Base-by-base conservation (phyloP, 495 filamentous ascomycete species). In the Penicillium atrosanguineum region DNA sequence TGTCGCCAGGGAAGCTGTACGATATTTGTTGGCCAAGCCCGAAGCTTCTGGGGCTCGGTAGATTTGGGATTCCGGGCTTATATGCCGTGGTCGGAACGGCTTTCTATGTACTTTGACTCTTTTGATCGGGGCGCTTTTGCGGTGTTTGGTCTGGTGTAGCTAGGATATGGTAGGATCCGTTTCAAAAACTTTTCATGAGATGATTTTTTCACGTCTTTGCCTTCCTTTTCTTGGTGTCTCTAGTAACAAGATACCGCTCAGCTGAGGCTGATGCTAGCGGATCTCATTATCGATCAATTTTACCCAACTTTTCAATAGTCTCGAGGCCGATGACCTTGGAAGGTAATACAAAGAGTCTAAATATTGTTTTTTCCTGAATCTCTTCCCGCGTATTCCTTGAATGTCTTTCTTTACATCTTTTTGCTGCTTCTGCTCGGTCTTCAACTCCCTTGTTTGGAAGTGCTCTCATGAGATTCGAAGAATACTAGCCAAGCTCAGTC, bases 11-110 rank as follows among this genome's bases (percentile, higher is more conserved):
- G 75, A 79, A 50, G 75, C 75, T 15, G 74, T 79, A 38, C 69
- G 75, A 11, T 79, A 79, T 34, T 74, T 76, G 73, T 64, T 79
- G 44, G 75, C 73, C 4, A 76, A 73, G 55, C 75, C 75, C 8
- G 75, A 78, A 46, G 66, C 68, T 26, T 56, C 56, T 6, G 55
- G 56, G 62, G 63, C 62, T 37, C 62, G 68, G 48, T 68, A 61
- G 44, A 44, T 38, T 41, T 36, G 40, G 6, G 41, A 4, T 43
- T 44, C 20, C 11, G 18, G 28, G 31, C 25, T 40, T 49, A 19
- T 48, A 29, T 53, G 31, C 34, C 31, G 38, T 31, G 54, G 29
- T 48, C n/a, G 25, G 39, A 47, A 46, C 46, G 44, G 40, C 14
- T 52, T 49, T 48, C 45, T 48, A 51, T 55, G 46, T 55, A 25